Evolutionary conservation across 352 stramenopile species (phyloP).

Genomic region (Phytophthora fragariaefolia): DNA sequence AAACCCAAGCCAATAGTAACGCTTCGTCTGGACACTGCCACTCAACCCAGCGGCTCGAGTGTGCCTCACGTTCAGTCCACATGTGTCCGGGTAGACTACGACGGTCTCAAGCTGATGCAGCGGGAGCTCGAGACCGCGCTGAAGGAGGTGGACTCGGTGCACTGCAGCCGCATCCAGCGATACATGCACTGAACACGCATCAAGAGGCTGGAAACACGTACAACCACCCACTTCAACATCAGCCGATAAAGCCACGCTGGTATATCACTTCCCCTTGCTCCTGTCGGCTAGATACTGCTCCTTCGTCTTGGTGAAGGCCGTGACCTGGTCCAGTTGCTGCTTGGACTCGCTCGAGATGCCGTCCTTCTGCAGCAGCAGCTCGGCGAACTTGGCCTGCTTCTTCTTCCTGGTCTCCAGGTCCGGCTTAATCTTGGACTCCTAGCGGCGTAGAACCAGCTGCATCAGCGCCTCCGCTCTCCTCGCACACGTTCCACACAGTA

Average conservation of each 20-base stretch:
- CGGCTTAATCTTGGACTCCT: conserved; percentile 77
- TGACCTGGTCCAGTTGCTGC: conserved; percentile 81
- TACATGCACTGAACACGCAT: conserved; percentile 64
- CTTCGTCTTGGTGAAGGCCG: conserved; percentile 65
- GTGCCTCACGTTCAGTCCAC: conserved; percentile 41
- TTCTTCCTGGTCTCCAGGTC: conserved; percentile 66
- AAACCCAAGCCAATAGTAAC: conserved; percentile 74
- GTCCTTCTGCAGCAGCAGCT: conserved; percentile 68
- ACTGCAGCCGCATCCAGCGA: conserved; percentile 74
- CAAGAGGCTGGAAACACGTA: background rate
- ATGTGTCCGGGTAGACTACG: conserved; percentile 69
- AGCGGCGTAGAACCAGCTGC: too few relatives aligned
- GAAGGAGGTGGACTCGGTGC: conserved; percentile 71
- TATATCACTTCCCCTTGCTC: conserved; percentile 33
- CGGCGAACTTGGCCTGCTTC: conserved; percentile 76
- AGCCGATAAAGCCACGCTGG: background rate
- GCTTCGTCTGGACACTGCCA: conserved; percentile 60
- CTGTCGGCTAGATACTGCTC: conserved; percentile 38
- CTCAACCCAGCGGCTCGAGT: conserved; percentile 20
- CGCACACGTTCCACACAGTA: conserved; percentile 5
- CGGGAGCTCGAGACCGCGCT: conserved; percentile 70
- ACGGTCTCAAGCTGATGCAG: conserved; percentile 70
- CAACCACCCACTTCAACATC: background rate
- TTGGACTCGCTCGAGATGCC: conserved; percentile 66
- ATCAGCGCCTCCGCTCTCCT: background rate